Percentiles rank a stretch among this genome's conserved stretches.
These are phyloP conservation scores for Neurospora sp. DNA, from an alignment of 495 filamentous ascomycete species.

Conservation along the genomic window DNA sequence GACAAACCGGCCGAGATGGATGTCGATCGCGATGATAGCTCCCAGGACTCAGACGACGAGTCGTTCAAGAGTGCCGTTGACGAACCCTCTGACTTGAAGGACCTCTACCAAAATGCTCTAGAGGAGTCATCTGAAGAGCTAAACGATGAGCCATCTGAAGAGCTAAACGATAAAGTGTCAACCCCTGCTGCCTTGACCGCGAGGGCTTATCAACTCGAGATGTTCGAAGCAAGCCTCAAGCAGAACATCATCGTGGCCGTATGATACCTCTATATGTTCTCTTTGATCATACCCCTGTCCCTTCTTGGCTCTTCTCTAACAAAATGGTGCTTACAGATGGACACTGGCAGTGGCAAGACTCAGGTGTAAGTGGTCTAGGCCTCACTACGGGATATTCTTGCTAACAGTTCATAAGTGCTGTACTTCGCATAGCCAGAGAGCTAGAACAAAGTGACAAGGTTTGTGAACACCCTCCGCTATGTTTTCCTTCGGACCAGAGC, in stretches of 20 bases:
- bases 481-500: conserved; percentile 3
- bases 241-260: conserved; percentile 80
- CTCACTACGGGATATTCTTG: conserved; percentile 2
- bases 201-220: conserved; percentile 79
- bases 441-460: conserved; percentile 61
- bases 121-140: conserved; percentile 1
- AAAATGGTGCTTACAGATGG: conserved; percentile 51
- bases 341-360: conserved; percentile 89
- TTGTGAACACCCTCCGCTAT: conserved; percentile 4
- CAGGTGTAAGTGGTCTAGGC: conserved; percentile 55
- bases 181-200: conserved; percentile 28
- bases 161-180: conserved; percentile 1
- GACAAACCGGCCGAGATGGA: not conserved
- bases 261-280: conserved; percentile 11
- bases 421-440: conserved; percentile 66
- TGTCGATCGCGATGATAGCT: conserved; percentile 5
- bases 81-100: not conserved
- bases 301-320: not conserved
- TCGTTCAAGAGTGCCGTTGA: not conserved
- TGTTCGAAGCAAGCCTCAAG: conserved; percentile 73
- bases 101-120: not conserved
- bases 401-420: conserved; percentile 44
- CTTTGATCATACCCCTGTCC: not conserved
- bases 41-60: conserved; percentile 5
- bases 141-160: not conserved